Evolutionary conservation across 176 grass and related monocot genomes (phyloP).

Genomic region (Bonia amplexicaulis): DNA sequence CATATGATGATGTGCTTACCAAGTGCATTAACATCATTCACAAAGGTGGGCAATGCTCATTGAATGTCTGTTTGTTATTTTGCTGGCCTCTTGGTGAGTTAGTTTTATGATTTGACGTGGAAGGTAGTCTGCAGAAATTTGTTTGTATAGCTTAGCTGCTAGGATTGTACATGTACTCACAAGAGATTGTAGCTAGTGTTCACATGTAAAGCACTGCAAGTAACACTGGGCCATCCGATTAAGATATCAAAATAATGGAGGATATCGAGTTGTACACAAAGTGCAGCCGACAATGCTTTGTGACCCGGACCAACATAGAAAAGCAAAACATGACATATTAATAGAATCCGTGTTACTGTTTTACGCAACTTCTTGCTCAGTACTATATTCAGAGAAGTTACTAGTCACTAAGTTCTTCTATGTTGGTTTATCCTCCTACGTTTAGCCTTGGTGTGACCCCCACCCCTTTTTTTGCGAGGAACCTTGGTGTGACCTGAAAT

Average conservation of each 20-base stretch:
- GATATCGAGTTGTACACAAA: background rate
- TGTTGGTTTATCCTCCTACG: background rate
- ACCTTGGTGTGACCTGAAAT: no score
- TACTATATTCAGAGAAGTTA: conserved; percentile 13
- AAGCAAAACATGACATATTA: background rate
- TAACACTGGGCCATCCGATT: background rate
- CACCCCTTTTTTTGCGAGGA: no score
- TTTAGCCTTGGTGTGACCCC: background rate
- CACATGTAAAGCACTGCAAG: background rate
- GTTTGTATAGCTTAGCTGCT: background rate
- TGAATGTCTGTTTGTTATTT: conserved; percentile 13
- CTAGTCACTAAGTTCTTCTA: background rate
- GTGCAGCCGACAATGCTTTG: background rate
- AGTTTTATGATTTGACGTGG: background rate
- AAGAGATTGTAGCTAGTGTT: background rate
- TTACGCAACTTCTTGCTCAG: background rate
- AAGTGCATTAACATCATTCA: conserved; percentile 63
- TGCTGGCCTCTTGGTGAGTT: background rate
- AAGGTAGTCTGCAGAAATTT: background rate
- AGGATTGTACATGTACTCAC: background rate
- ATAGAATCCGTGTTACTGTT: background rate
- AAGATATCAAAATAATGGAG: background rate
- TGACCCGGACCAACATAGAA: background rate
- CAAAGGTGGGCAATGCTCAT: conserved; percentile 51
- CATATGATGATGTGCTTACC: conserved; percentile 51